Percentiles rank a stretch among this genome's conserved stretches.
These are phyloP conservation scores for Cinnamomum chago DNA, from an alignment of 164 flowering plant species.

Conservation along the genomic window DNA sequence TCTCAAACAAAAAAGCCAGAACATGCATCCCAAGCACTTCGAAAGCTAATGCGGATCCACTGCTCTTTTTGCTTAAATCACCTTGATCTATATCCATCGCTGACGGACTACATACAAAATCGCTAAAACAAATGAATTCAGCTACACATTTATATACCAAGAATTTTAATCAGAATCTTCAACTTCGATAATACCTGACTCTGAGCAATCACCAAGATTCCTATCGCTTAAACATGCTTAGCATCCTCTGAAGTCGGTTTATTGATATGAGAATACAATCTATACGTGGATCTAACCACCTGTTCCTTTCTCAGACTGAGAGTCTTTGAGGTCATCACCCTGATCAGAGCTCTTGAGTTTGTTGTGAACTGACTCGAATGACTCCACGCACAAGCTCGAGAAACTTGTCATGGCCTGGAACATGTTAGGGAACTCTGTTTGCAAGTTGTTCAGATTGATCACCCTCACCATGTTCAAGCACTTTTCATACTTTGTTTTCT, in stretches of 20 bases:
- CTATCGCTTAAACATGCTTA: not conserved
- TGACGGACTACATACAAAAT: not conserved
- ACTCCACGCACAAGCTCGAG: conserved; percentile 71
- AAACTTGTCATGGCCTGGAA: conserved; percentile 88
- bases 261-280: not conserved
- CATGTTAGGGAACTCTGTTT: conserved; percentile 82
- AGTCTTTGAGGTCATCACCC: conserved; percentile 51
- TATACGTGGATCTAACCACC: not conserved
- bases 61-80: not conserved
- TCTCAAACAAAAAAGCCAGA: not conserved
- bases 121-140: not conserved
- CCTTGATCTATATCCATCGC: not conserved
- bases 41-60: too few relatives aligned
- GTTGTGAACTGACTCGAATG: conserved; percentile 72
- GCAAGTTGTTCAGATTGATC: conserved; percentile 79
- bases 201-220: not conserved
- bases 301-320: conserved; percentile 25
- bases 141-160: not conserved
- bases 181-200: not conserved
- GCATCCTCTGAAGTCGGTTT: not conserved
- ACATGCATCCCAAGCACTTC: not conserved
- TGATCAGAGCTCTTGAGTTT: conserved; percentile 40
- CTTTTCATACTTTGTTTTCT: conserved; percentile 73
- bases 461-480: conserved; percentile 60
- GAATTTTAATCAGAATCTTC: not conserved